Evolutionary conservation across 2,329 filamentous ascomycete species (phyloP), one percentile per base, ranked within the genome.

Genomic region (Claviceps maximensis): DNA sequence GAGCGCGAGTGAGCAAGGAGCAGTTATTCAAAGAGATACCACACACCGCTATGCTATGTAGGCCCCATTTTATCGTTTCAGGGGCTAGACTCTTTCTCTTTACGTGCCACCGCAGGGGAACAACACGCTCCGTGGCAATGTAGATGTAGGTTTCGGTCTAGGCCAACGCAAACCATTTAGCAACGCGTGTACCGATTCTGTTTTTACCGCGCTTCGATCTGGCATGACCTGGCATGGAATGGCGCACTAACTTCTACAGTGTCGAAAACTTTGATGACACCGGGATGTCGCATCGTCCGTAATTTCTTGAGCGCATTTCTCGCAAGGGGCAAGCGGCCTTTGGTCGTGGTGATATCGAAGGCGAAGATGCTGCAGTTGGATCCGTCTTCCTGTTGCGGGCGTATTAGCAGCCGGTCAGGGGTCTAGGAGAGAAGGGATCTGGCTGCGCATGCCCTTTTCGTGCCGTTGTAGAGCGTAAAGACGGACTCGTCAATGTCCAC

Each of bases 301-400:
- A 95, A 79, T 71, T 97, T 98, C 66, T 91, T 89, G 59, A 96
- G 78, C 46, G 91, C 89, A 73, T 98, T 98, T 70, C 84, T 89
- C 51, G 93, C 93, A 51, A 98, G 79, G 42, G 90, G 87, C 23
- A 96, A 72, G 53, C 84, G 83, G 45, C 87, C 83, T 67, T 83
- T 88, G 67, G 95, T 91, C 54, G 86, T 75, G 55, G 78, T 77
- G 53, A 94, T 79, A 67, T 98, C 91, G 74, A 98, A 98, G 60
- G 89, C 88, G 72, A 98, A 95, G 59, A 98, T 90, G 72, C 89
- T 96, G 71, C 93, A 98, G 62, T 88, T 83, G 4, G 89, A 95
- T 36, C 88, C 83, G 67, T 97, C 91, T 72, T 97, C 90, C 89
- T 96, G 60, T 27, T 27, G 49, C 15, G 38, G 23, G 5, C 12